Base-by-base conservation (phyloP, 495 filamentous ascomycete species). In the Stereocaulon alpinum region DNA sequence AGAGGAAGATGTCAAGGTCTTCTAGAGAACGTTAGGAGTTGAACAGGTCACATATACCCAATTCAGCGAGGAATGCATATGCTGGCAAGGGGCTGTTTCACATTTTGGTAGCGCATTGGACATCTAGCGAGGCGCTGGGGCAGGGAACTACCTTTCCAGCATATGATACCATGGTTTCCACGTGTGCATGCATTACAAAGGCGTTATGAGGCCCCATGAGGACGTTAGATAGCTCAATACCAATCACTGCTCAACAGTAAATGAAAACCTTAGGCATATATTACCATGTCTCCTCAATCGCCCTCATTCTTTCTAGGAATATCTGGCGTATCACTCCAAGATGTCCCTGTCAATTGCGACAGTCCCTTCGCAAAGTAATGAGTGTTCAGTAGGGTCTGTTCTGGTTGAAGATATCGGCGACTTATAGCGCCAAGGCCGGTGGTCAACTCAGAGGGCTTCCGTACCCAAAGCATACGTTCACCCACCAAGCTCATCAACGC, bases 1-100 rank as follows among this genome's bases (percentile, higher is more conserved):
- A 61, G 56, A 60, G 48, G 45, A 66, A 53, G 53, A 64, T 68
- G 56, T 41, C 54, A 20, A 58, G 37, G 41, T 57, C 17, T 20
- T 32, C 40, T 20, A 42, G 44, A 32, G 44, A 12, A 9, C 18
- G 24, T 18, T 24, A 24, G 34, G 41, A 34, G 12, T 22, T 10
- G 27, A n/a, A 11, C 2, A 45, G 40, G 45, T 12, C 12, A n/a
- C 17, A 7, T 20, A 14, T 22, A 47, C 20, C 22, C 42, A 17
- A 29, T 20, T 56, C 29, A 57, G 18, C 18, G 18, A 18, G 42
- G 44, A 50, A 58, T 58, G 44, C 34, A 42, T 58, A 40, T 48
- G 34, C 15, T 40, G 44, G n/a, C 56, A 50, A 50, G 22, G 56
- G 56, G 29, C 42, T 40, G 24, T 9, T 40, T 27, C 17, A 20